Percentiles rank a stretch among this genome's conserved stretches.
phyloP scores from a whole-genome alignment of 495 filamentous ascomycete species.

The Lasiosphaeriaceae sp. region DNA sequence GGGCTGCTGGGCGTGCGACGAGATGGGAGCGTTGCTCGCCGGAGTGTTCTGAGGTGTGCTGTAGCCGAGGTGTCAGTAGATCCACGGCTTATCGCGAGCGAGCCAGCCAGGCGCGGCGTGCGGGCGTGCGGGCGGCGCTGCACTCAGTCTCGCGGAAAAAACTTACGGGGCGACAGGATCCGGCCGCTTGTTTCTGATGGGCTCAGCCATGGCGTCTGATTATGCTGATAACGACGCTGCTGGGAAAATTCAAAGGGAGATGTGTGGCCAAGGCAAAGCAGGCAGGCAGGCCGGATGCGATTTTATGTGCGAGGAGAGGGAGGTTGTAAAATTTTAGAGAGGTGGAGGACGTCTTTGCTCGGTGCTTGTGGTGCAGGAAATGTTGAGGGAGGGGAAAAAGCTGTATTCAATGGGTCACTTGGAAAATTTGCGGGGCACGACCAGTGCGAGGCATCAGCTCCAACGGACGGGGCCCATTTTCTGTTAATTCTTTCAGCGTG shows the following conservation, averaged over 20 bases:
- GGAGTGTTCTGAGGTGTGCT: slow-evolving; percentile 97
- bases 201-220: slow-evolving; percentile 68
- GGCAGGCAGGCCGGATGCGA: background rate
- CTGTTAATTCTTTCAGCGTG: background rate
- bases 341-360: slow-evolving; percentile 5
- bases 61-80: slow-evolving; percentile 29
- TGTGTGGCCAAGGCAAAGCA: background rate
- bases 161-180: slow-evolving; percentile 77
- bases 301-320: slow-evolving; percentile 4
- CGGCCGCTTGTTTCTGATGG: slow-evolving; percentile 84
- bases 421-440: slow-evolving; percentile 30
- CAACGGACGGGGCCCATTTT: background rate
- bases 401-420: slow-evolving; percentile 21
- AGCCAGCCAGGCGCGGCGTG: background rate
- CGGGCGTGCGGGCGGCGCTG: background rate
- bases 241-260: slow-evolving; percentile 5
- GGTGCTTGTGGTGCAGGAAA: slow-evolving; percentile 22
- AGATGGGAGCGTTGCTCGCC: slow-evolving; percentile 91
- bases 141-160: slow-evolving; percentile 5
- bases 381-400: slow-evolving; percentile 33
- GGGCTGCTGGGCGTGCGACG: slow-evolving; percentile 94
- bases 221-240: slow-evolving; percentile 7
- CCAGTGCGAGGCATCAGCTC: slow-evolving; percentile 14
- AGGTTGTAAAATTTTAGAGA: slow-evolving; percentile 14
- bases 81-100: slow-evolving; percentile 13